Evolutionary conservation across 2,329 filamentous ascomycete genomes (phyloP).

Genomic region (Clonostachys chloroleuca): DNA sequence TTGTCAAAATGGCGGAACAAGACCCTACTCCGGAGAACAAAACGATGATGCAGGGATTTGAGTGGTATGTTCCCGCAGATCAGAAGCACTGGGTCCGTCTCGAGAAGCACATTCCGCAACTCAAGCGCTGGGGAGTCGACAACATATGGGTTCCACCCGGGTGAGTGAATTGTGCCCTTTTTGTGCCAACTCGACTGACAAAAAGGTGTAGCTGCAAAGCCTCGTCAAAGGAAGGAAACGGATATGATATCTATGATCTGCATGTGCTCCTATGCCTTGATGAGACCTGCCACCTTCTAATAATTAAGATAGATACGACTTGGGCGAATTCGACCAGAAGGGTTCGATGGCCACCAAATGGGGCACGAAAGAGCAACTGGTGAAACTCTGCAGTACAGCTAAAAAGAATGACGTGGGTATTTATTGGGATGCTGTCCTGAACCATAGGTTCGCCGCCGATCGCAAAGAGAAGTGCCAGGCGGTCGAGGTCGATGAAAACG

Average conservation of each 20-base stretch:
- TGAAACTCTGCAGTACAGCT: slow-evolving; percentile 46
- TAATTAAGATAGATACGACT: slow-evolving; percentile 38
- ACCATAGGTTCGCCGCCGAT: slow-evolving; percentile 72
- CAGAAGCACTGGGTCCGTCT: slow-evolving; percentile 61
- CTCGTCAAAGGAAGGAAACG: slow-evolving; percentile 58
- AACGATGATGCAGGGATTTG: slow-evolving; percentile 66
- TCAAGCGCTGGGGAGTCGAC: slow-evolving; percentile 59
- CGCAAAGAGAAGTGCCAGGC: slow-evolving; percentile 57
- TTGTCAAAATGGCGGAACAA: slow-evolving; percentile 1
- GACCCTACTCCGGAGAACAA: slow-evolving; percentile 33
- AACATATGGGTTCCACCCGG: slow-evolving; percentile 68
- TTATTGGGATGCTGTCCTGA: slow-evolving; percentile 71
- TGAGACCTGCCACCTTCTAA: too few species aligned
- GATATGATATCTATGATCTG: slow-evolving; percentile 68
- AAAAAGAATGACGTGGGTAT: slow-evolving; percentile 53
- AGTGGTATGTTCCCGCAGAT: slow-evolving; percentile 68
- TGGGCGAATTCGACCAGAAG: slow-evolving; percentile 74
- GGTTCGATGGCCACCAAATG: slow-evolving; percentile 62
- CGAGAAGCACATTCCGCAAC: slow-evolving; percentile 44
- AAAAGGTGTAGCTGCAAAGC: slow-evolving; percentile 52
- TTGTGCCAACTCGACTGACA: background rate
- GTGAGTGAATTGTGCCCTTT: background rate
- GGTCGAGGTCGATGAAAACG: slow-evolving; percentile 58
- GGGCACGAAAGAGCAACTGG: slow-evolving; percentile 61
- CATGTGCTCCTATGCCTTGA: too few species aligned